phyloP scores from a whole-genome alignment of 2,329 filamentous ascomycete genomes.

The Colletotrichum aenigma region DNA sequence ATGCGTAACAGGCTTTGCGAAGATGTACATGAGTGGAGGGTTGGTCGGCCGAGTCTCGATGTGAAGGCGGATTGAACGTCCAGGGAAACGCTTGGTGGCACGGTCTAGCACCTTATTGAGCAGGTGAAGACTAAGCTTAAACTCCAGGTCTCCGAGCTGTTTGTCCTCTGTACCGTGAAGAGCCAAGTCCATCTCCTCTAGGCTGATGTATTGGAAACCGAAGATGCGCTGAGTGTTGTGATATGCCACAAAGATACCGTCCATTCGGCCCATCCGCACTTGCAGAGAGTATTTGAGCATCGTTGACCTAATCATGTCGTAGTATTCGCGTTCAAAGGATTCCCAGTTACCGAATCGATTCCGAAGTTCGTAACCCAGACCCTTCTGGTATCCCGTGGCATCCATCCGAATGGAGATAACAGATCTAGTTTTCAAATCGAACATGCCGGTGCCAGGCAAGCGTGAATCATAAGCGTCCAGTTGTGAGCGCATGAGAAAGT shows the following conservation, averaged over 20 bases:
- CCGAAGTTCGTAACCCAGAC: conserved; percentile 86
- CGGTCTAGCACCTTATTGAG: conserved; percentile 81
- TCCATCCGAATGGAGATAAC: conserved; percentile 94
- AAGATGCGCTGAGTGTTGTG: conserved; percentile 97
- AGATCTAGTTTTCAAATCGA: conserved; percentile 94
- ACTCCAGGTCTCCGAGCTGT: conserved; percentile 79
- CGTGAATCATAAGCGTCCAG: conserved; percentile 88
- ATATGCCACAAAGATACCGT: conserved; percentile 95
- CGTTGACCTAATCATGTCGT: conserved; percentile 92
- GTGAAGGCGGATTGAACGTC: conserved; percentile 77
- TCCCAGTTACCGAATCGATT: conserved; percentile 78
- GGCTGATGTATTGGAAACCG: conserved; percentile 91
- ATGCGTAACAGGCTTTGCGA: conserved; percentile 82
- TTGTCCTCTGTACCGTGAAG: conserved; percentile 79
- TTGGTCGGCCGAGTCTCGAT: conserved; percentile 74
- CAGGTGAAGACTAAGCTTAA: conserved; percentile 78
- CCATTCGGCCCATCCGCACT: conserved; percentile 97
- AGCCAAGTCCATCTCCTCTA: conserved; percentile 86
- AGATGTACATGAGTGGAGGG: conserved; percentile 81
- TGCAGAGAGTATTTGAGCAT: conserved; percentile 97
- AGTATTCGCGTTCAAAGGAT: conserved; percentile 95
- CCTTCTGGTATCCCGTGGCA: conserved; percentile 70
- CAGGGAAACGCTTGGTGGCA: conserved; percentile 76
- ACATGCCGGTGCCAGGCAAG: conserved; percentile 89
- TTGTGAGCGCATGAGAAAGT: conserved; percentile 94